Conservation (phyloP, 1,284 basidiomycete genomes). For the Apiotrichum akiyoshidainum region DNA sequence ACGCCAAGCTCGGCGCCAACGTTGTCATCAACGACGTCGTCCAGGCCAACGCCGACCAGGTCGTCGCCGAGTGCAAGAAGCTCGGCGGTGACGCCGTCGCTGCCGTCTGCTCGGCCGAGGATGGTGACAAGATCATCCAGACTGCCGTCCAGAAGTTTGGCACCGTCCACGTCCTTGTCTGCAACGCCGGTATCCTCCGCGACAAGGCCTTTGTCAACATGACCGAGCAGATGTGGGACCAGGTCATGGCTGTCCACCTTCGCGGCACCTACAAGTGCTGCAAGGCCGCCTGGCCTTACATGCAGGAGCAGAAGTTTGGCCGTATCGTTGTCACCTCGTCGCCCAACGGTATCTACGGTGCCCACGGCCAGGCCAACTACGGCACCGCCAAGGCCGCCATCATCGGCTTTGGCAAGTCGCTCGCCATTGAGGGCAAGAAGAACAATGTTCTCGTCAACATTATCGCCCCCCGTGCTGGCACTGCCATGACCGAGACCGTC, state of each 20-base stretch:
- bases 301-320: conserved; percentile 95
- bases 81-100: conserved; percentile 81
- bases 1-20: conserved; percentile 84
- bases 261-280: conserved; percentile 69
- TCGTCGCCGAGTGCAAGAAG: conserved; percentile 85
- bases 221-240: conserved; percentile 91
- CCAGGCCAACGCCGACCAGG: conserved; percentile 74
- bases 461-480: conserved; percentile 86
- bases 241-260: conserved; percentile 83
- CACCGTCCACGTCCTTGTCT: conserved; percentile 80
- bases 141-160: conserved; percentile 84
- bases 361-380: conserved; percentile 85
- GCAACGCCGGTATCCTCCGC: conserved; percentile 91
- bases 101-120: conserved; percentile 76
- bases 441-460: conserved; percentile 86
- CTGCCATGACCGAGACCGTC: conserved; percentile 83
- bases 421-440: conserved; percentile 88
- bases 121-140: conserved; percentile 87
- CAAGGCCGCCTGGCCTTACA: conserved; percentile 94
- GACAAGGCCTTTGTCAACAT: conserved; percentile 88
- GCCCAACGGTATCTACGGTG: conserved; percentile 89
- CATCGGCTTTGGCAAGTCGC: conserved; percentile 80
- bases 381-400: conserved; percentile 92
- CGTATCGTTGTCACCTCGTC: conserved; percentile 93
- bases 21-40: conserved; percentile 96